Evolutionary conservation across 768 basidiomycete genomes (phyloP).

Genomic region (Pleurotus eryngii): DNA sequence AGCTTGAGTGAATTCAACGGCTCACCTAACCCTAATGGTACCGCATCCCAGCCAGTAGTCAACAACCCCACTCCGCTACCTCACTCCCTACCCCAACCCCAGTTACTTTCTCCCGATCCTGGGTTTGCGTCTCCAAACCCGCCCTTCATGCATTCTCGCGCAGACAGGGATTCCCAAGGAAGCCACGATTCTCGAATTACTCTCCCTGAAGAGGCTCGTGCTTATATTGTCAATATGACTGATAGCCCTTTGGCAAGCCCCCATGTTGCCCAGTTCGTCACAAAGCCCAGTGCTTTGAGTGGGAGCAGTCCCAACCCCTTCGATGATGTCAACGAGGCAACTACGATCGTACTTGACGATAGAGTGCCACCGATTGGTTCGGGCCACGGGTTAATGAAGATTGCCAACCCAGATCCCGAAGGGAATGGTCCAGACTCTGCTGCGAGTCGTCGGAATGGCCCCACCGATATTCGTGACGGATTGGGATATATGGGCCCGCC

Average conservation of each 20-base stretch:
- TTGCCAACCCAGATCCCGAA: neutral
- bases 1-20: neutral
- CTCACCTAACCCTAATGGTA: neutral
- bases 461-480: neutral
- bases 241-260: constrained; percentile 64
- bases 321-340: neutral
- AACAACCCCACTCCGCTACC: neutral
- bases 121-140: constrained; percentile 29
- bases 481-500: neutral
- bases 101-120: constrained; percentile 29
- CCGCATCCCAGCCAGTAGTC: neutral
- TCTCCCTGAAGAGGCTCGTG: constrained; percentile 73
- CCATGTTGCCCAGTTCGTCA: constrained; percentile 33
- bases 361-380: neutral
- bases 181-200: constrained; percentile 64
- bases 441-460: neutral
- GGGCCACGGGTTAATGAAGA: neutral
- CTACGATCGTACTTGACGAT: constrained; percentile 1
- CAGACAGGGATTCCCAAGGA: constrained; percentile 1
- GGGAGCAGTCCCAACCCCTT: neutral
- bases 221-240: constrained; percentile 64
- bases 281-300: constrained; percentile 17
- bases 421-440: neutral
- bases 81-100: constrained; percentile 18
- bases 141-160: constrained; percentile 8